Evolutionary conservation across 1,284 basidiomycete species (phyloP), one percentile per base, ranked within the genome.

Genomic region (Rhodotorula sp.): DNA sequence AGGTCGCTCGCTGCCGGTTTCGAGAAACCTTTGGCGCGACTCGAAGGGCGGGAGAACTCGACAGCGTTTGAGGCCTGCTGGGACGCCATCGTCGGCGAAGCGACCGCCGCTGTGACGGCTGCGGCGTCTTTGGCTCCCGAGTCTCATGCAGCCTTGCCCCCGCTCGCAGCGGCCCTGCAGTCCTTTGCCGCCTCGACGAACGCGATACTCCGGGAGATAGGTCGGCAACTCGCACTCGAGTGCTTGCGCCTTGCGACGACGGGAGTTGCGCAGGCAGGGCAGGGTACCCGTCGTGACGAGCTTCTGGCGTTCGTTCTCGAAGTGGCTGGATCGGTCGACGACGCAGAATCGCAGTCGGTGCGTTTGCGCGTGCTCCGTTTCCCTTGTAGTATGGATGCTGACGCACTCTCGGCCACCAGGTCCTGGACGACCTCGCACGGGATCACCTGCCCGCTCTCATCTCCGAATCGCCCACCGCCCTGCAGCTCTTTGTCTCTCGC

Each of bases 351-450:
- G 3, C 46, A 16, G 7, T 52, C 54, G 52, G 39, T 56, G n/a
- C 8, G 60, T 47, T 14, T n/a, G 26, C 58, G 47, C 43, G 2
- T 52, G 12, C 4, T n/a, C 23, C 23, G 21, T 0, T 23, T 14
- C 20, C 21, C 23, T 54, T 54, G 16, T 1, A 39, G 4, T 39
- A 5, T 7, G 5, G 34, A 39, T 10, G 5, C 34, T 59, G 21
- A 47, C 39, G 43, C 39, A 23, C 21, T 14, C 18, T 31, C 6
- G 21, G 60, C 23, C 7, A 14, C 15, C 59, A 64, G 59, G 39
- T 51, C 6, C 64, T 75, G 39, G 68, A 75, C 62, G 65, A 67
- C 5, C 66, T 75, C 29, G 56, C 65, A 0, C 29, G 51, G 0
- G 26, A 51, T 14, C 58, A 47, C 26, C 63, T 75, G 15, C 68